Conservation (phyloP, 1,139 yeast species). For the Torulaspora globosa region DNA sequence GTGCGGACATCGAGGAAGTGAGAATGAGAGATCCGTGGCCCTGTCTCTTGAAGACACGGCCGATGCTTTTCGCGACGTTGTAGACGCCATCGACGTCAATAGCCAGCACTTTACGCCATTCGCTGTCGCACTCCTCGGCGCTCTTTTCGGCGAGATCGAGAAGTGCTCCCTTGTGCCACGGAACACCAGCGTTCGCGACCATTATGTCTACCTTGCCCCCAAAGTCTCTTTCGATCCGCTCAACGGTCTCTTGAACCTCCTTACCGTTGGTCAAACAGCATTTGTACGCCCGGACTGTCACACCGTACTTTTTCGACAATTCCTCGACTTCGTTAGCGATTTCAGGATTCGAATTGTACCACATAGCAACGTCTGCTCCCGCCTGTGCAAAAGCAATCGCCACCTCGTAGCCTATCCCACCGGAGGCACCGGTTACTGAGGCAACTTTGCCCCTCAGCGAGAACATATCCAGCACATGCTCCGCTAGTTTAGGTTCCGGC, state of each 20-base stretch:
- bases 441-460: conserved; percentile 81
- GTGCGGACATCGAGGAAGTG: conserved; percentile 90
- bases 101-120: conserved; percentile 65
- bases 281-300: conserved; percentile 65
- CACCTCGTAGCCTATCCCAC: conserved; percentile 80
- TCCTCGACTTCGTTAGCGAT: conserved; percentile 55
- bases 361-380: conserved; percentile 84
- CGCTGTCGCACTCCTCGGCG: conserved; percentile 40
- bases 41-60: conserved; percentile 65
- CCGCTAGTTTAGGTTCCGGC: conserved; percentile 29
- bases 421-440: conserved; percentile 81
- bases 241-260: conserved; percentile 54
- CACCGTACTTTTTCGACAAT: conserved; percentile 49
- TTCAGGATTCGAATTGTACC: conserved; percentile 69
- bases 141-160: conserved; percentile 43
- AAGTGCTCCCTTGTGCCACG: conserved; percentile 74
- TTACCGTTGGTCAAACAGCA: conserved; percentile 60
- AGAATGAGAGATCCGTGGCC: conserved; percentile 71
- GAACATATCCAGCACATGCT: conserved; percentile 46
- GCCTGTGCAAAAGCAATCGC: conserved; percentile 88
- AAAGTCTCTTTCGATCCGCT: conserved; percentile 63
- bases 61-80: conserved; percentile 69
- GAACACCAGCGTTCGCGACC: conserved; percentile 89
- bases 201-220: conserved; percentile 74
- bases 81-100: conserved; percentile 73